Conservation (phyloP, 805 yeast genomes). For the Yarrowia keelungensis region DNA sequence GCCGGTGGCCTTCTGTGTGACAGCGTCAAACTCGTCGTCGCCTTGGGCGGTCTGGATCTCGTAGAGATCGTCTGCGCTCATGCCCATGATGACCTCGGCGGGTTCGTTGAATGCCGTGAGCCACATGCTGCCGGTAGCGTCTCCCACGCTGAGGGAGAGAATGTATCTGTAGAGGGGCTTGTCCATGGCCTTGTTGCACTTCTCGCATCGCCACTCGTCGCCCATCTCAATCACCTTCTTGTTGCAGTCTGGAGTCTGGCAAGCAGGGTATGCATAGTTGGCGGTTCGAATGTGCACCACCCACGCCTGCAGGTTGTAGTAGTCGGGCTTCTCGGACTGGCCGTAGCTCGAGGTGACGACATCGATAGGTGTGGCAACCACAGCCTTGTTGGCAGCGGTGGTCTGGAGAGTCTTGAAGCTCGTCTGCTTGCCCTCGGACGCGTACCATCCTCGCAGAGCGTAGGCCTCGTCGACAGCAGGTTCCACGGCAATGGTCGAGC, state of each 20-base stretch:
- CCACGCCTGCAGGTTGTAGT: conserved; percentile 75
- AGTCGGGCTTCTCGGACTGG: conserved; percentile 78
- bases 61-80: conserved; percentile 61
- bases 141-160: conserved; percentile 76
- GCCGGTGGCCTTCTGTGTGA: conserved; percentile 60
- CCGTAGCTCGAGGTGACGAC: conserved; percentile 76
- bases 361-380: conserved; percentile 67
- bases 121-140: conserved; percentile 85
- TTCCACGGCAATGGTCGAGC: conserved; percentile 75
- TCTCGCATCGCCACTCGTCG: conserved; percentile 92
- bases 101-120: conserved; percentile 85
- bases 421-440: conserved; percentile 71
- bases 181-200: conserved; percentile 73
- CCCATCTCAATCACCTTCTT: conserved; percentile 80
- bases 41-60: conserved; percentile 52
- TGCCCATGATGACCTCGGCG: conserved; percentile 70
- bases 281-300: conserved; percentile 67
- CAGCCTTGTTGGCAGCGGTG: conserved; percentile 50
- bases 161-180: conserved; percentile 83
- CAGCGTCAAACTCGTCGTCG: conserved; percentile 56
- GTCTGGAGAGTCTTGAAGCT: conserved; percentile 66
- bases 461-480: conserved; percentile 93
- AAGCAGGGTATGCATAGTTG: conserved; percentile 90
- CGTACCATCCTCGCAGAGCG: conserved; percentile 93
- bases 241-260: conserved; percentile 73